Conservation (phyloP, 1,284 basidiomycete species). For the Fomitopsis pinicola region DNA sequence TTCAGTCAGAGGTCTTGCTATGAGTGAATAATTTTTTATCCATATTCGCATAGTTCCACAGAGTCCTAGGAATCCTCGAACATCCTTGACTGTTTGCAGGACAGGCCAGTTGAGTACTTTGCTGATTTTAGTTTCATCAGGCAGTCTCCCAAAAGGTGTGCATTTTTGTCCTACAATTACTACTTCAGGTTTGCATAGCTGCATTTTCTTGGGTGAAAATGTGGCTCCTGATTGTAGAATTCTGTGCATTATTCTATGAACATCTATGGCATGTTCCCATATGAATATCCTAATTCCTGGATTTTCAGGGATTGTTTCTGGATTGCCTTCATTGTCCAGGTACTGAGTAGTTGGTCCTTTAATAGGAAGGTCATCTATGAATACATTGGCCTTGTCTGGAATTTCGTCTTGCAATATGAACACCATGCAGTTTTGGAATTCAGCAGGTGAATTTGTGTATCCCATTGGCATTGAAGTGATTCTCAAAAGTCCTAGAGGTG, state of each 20-base stretch:
- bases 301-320: conserved; percentile 24
- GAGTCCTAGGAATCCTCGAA: conserved; percentile 18
- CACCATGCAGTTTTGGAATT: conserved; percentile 30
- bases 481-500: conserved; percentile 16
- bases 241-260: conserved; percentile 26
- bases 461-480: conserved; percentile 31
- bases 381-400: conserved; percentile 27
- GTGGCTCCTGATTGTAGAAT: conserved; percentile 24
- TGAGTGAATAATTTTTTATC: conserved; percentile 24
- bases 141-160: conserved; percentile 18
- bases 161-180: conserved; percentile 23
- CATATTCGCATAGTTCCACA: conserved; percentile 23
- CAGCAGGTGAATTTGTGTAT: conserved; percentile 33
- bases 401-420: conserved; percentile 33
- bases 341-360: conserved; percentile 22
- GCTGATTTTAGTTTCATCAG: conserved; percentile 21
- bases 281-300: conserved; percentile 27
- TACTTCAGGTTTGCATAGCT: conserved; percentile 1
- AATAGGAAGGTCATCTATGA: conserved; percentile 27
- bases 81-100: conserved; percentile 20
- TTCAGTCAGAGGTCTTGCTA: conserved; percentile 22
- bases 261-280: conserved; percentile 22
- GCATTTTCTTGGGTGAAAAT: conserved; percentile 8
- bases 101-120: conserved; percentile 27
- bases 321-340: conserved; percentile 10